These are phyloP conservation scores for Tulasnella sp. DNA, from an alignment of 768 basidiomycete species.

Conservation along the genomic window DNA sequence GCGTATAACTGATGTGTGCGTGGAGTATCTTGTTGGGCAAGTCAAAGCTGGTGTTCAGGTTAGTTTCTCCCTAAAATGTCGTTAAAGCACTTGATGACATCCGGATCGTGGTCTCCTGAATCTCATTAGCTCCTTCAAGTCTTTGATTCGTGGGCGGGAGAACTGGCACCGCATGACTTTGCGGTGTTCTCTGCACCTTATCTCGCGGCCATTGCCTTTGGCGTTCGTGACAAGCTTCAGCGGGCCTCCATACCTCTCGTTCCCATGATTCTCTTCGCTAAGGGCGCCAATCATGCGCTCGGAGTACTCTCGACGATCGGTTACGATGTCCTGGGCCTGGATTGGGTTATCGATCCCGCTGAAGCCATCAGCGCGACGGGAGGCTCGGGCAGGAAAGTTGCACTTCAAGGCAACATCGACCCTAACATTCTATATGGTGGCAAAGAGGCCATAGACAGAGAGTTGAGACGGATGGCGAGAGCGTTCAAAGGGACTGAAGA, in stretches of 20 bases:
- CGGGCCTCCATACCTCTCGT: constrained; percentile 44
- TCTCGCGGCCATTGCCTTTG: constrained; percentile 56
- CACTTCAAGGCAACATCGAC: constrained; percentile 90
- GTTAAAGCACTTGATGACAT: neutral
- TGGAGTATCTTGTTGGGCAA: constrained; percentile 85
- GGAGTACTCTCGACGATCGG: constrained; percentile 48
- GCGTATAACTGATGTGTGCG: constrained; percentile 79
- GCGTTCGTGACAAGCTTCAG: constrained; percentile 51
- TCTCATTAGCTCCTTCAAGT: constrained; percentile 73
- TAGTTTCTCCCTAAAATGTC: constrained; percentile 22
- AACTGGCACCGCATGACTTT: constrained; percentile 85
- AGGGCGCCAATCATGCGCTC: constrained; percentile 77
- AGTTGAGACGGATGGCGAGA: constrained; percentile 72
- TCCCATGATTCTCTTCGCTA: constrained; percentile 89
- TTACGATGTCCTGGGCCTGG: constrained; percentile 84
- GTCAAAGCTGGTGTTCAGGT: constrained; percentile 95
- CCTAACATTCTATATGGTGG: constrained; percentile 81
- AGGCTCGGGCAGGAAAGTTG: constrained; percentile 35
- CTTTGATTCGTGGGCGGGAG: constrained; percentile 94
- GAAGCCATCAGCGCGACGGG: constrained; percentile 57
- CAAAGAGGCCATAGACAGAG: constrained; percentile 69
- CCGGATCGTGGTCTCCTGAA: neutral
- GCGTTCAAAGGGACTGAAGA: constrained; percentile 52
- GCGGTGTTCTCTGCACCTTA: constrained; percentile 71
- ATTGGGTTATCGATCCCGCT: constrained; percentile 79